Conservation (phyloP, 345 rosid genomes). For the Syzygium grande region DNA sequence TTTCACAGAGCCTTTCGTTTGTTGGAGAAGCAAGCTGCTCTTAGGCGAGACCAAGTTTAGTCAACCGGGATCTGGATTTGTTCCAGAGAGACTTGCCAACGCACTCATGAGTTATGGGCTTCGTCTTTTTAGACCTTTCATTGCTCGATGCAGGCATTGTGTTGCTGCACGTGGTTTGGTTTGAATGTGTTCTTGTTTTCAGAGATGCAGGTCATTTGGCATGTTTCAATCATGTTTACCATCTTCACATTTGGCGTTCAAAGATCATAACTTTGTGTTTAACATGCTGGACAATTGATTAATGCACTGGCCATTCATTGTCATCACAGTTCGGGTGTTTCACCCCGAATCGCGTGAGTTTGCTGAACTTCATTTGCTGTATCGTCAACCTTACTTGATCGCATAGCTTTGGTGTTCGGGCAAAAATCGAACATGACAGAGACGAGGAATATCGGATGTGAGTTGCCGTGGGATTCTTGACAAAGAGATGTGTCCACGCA, state of each 20-base stretch:
- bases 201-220: not conserved
- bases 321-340: not conserved
- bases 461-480: not conserved
- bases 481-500: not conserved
- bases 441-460: not conserved
- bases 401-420: not conserved
- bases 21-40: not conserved
- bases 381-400: not conserved
- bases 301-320: not conserved
- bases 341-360: not conserved
- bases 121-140: not conserved
- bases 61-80: not conserved
- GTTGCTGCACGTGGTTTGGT: not conserved
- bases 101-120: not conserved
- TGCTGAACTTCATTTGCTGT: not conserved
- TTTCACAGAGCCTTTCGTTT: not conserved
- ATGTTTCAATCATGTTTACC: not conserved
- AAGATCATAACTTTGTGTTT: not conserved
- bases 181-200: not conserved
- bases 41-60: not conserved
- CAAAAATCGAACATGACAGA: not conserved
- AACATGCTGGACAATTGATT: not conserved
- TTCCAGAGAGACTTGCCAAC: too few relatives aligned
- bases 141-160: not conserved
- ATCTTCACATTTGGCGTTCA: not conserved